Evolutionary conservation across 164 flowering plant genomes (phyloP).

Genomic region (Cinnamomum micranthum): DNA sequence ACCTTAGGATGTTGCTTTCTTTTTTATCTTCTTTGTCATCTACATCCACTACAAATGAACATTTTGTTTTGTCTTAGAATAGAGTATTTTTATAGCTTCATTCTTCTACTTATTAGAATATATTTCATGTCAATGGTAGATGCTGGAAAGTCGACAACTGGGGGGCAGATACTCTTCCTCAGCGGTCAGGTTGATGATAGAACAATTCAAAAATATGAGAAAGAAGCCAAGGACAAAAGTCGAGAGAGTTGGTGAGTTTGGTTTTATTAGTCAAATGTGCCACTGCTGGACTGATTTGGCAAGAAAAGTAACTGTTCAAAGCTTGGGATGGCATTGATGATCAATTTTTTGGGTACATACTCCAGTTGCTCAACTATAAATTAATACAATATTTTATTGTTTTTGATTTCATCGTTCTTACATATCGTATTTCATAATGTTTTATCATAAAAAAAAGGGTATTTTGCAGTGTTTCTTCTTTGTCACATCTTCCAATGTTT

Average conservation of each 20-base stretch:
- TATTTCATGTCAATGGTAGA: slow-evolving; percentile 41
- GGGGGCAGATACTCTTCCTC: slow-evolving; percentile 92
- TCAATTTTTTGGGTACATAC: background rate
- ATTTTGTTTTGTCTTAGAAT: background rate
- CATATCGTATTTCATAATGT: too few species aligned
- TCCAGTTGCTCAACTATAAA: background rate
- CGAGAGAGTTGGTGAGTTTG: slow-evolving; percentile 92
- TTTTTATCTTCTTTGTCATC: background rate
- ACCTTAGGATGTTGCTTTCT: slow-evolving; percentile 2
- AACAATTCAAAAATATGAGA: slow-evolving; percentile 95
- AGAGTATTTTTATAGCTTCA: background rate
- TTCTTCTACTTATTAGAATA: background rate
- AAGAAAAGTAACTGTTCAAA: background rate
- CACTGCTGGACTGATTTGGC: background rate
- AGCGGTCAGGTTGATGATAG: slow-evolving; percentile 99
- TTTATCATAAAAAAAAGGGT: too few species aligned
- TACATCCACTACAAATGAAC: background rate
- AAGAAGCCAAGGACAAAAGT: slow-evolving; percentile 96
- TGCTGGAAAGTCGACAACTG: slow-evolving; percentile 95
- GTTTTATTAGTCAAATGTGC: too few species aligned
- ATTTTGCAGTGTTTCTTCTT: too few species aligned
- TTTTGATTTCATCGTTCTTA: too few species aligned
- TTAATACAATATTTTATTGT: background rate
- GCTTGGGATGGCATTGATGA: background rate
- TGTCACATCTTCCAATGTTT: too few species aligned